phyloP scores from a whole-genome alignment of 2,329 filamentous ascomycete species.

The Xylariaceae sp. region DNA sequence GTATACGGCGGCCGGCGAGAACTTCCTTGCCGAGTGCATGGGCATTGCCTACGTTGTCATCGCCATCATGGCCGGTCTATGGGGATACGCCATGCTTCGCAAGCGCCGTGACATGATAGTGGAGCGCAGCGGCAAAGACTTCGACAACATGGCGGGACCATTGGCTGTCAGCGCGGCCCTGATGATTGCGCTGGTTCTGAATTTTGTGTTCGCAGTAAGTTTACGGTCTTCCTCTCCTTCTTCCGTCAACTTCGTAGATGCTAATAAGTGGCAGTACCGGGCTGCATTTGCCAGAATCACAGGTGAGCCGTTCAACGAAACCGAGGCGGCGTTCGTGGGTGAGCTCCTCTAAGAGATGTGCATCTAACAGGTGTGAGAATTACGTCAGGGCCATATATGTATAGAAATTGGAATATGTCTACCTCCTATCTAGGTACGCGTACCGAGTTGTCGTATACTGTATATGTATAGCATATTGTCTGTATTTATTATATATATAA shows the following conservation, averaged over 20 bases:
- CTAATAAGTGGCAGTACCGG: conserved; percentile 35
- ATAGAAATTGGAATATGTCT: not conserved
- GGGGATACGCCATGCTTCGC: conserved; percentile 86
- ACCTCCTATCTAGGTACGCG: not conserved
- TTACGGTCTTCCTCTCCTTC: not conserved
- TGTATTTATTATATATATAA: no score
- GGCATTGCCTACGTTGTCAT: conserved; percentile 83
- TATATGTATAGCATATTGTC: no score
- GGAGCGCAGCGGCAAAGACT: conserved; percentile 85
- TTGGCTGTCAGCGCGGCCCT: conserved; percentile 80
- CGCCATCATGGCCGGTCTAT: conserved; percentile 79
- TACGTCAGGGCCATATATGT: not conserved
- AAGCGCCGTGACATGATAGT: conserved; percentile 77
- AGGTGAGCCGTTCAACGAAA: conserved; percentile 22
- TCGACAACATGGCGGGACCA: conserved; percentile 87
- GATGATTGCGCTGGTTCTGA: conserved; percentile 76
- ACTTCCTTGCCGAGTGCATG: conserved; percentile 74
- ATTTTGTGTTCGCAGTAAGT: conserved; percentile 83
- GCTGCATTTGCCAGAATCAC: conserved; percentile 33
- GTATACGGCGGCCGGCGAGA: conserved; percentile 84
- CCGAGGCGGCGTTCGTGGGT: conserved; percentile 25
- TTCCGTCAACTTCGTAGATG: not conserved
- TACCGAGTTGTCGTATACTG: not conserved
- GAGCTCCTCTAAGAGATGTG: conserved; percentile 29
- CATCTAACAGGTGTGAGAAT: conserved; percentile 3